Evolutionary conservation across 768 basidiomycete genomes (phyloP).

Genomic region (Galerina marginata): DNA sequence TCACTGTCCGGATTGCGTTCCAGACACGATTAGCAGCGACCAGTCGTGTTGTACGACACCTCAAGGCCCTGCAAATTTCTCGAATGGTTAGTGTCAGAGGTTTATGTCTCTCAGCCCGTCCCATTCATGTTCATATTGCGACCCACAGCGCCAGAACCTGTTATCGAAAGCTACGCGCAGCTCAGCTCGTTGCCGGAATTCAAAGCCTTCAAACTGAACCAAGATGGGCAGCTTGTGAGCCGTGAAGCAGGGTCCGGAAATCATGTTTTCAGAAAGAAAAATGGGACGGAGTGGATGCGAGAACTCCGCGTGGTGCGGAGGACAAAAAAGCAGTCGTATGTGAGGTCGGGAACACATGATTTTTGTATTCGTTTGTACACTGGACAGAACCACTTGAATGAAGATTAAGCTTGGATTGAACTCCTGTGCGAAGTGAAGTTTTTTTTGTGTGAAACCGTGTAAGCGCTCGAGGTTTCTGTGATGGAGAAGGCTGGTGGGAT

Average conservation of each 20-base stretch:
- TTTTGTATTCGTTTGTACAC: slow-evolving; percentile 27
- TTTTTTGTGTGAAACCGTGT: not conserved
- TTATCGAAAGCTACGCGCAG: slow-evolving; percentile 24
- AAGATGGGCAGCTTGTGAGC: slow-evolving; percentile 1
- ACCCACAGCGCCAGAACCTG: not conserved
- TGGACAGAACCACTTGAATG: slow-evolving; percentile 7
- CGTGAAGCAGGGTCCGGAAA: not conserved
- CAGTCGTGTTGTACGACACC: no score
- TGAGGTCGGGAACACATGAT: slow-evolving; percentile 28
- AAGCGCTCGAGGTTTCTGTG: not conserved
- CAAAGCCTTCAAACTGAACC: slow-evolving; percentile 26
- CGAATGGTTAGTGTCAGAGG: no score
- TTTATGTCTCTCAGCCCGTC: no score
- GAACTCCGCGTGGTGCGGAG: slow-evolving; percentile 24
- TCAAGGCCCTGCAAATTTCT: no score
- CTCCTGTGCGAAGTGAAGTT: no score
- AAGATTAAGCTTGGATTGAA: slow-evolving; percentile 1
- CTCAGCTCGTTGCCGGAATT: slow-evolving; percentile 26
- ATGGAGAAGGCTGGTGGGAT: not conserved
- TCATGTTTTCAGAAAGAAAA: not conserved
- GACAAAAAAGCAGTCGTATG: slow-evolving; percentile 29
- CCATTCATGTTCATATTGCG: not conserved
- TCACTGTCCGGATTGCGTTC: no score
- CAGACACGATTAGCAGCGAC: no score
- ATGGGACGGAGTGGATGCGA: slow-evolving; percentile 21